Evolutionary conservation across 495 filamentous ascomycete species (phyloP).

Genomic region (Xylaria bambusicola): DNA sequence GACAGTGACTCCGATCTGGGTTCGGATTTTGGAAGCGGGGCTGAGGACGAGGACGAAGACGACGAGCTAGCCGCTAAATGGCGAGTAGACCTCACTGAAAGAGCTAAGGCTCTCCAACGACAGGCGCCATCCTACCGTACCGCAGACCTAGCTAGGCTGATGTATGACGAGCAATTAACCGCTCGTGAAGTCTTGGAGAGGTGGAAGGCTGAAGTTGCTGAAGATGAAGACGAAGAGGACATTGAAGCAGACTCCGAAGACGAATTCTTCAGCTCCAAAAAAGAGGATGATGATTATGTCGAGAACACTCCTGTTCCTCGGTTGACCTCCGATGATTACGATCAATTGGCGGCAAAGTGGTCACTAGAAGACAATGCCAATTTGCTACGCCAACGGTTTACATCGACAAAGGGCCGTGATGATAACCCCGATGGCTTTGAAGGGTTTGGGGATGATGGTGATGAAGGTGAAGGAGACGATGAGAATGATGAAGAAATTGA

Average conservation of each 20-base stretch:
- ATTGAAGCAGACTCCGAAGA: conserved; percentile 71
- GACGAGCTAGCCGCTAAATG: conserved; percentile 70
- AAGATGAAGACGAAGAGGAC: conserved; percentile 51
- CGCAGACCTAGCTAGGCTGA: conserved; percentile 75
- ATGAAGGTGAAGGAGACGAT: conserved; percentile 72
- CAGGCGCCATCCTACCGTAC: conserved; percentile 70
- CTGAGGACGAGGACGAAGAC: conserved; percentile 52
- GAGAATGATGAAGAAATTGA: conserved; percentile 73
- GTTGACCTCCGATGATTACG: conserved; percentile 64
- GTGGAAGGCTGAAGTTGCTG: conserved; percentile 76
- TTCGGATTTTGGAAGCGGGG: conserved; percentile 59
- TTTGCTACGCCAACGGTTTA: conserved; percentile 69
- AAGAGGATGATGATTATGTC: conserved; percentile 59
- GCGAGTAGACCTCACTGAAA: conserved; percentile 84
- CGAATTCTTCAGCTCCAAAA: conserved; percentile 71
- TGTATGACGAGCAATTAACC: conserved; percentile 82
- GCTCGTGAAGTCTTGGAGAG: conserved; percentile 71
- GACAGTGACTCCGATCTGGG: conserved; percentile 96
- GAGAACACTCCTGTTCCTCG: conserved; percentile 78
- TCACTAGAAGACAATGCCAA: conserved; percentile 75
- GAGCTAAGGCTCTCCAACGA: conserved; percentile 69
- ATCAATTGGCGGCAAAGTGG: conserved; percentile 82
- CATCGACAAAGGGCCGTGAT: conserved; percentile 58
- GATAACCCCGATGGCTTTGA: conserved; percentile 48
- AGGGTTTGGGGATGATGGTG: conserved; percentile 49